phyloP scores from a whole-genome alignment of 2,329 filamentous ascomycete species.

The Cladosporium sp. region DNA sequence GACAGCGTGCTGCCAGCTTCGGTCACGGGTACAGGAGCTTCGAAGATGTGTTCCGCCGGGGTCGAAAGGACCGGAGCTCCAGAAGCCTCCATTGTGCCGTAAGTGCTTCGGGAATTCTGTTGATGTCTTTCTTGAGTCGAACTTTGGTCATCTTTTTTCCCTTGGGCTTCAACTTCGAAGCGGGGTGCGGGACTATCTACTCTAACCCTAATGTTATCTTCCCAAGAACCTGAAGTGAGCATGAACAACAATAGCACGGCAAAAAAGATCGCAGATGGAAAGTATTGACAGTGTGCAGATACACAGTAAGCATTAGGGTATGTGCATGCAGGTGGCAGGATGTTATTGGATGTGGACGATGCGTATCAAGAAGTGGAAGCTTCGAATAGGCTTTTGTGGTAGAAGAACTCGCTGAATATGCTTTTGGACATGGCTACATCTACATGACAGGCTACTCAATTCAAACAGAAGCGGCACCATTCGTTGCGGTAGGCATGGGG shows the following conservation, averaged over 20 bases:
- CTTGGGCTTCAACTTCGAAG: neutral
- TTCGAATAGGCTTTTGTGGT: neutral
- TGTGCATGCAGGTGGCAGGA: no score
- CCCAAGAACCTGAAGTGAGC: neutral
- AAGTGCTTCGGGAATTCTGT: neutral
- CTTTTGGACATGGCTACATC: neutral
- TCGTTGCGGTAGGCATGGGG: constrained; percentile 9
- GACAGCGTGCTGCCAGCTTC: constrained; percentile 35
- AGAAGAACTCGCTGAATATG: neutral
- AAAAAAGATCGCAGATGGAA: neutral
- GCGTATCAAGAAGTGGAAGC: neutral
- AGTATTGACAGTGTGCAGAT: no score
- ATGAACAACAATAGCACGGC: no score
- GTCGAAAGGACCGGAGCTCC: constrained; percentile 58
- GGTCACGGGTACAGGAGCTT: constrained; percentile 46
- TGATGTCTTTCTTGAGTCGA: neutral
- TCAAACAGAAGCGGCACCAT: neutral
- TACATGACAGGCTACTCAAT: neutral
- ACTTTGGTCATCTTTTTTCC: constrained; percentile 7
- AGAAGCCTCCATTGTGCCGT: constrained; percentile 3
- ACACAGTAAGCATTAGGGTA: no score
- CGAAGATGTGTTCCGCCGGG: constrained; percentile 58
- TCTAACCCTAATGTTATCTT: neutral
- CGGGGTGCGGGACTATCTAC: neutral
- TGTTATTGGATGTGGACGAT: no score